phyloP scores from a whole-genome alignment of 2,329 filamentous ascomycete genomes.

The Alternaria postmessia region DNA sequence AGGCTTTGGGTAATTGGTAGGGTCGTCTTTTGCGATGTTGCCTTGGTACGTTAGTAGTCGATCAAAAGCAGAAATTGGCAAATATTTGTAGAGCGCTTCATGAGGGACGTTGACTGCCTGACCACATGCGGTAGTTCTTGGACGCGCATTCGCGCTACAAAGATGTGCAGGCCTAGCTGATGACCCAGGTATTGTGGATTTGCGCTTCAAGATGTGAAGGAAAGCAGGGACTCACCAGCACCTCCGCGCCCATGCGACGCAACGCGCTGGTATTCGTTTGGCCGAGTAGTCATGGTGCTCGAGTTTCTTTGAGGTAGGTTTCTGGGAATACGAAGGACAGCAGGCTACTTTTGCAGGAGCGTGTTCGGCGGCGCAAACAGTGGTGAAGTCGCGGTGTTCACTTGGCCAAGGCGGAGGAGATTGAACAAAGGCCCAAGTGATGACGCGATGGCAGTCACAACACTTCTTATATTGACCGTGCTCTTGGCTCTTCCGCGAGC shows the following conservation, averaged over 20 bases:
- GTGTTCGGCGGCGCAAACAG: background rate
- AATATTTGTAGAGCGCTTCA: background rate
- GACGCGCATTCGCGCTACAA: background rate
- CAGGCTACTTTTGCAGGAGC: background rate
- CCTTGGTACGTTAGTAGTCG: slow-evolving; percentile 41
- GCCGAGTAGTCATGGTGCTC: slow-evolving; percentile 33
- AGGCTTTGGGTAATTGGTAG: slow-evolving; percentile 42
- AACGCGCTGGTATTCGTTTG: slow-evolving; percentile 37
- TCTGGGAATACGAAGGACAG: background rate
- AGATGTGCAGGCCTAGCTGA: background rate
- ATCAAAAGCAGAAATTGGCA: slow-evolving; percentile 2
- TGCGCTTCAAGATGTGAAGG: slow-evolving; percentile 1
- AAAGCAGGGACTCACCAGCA: slow-evolving; percentile 61
- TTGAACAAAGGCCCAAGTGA: slow-evolving; percentile 21
- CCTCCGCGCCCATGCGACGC: slow-evolving; percentile 78
- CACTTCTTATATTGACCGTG: slow-evolving; percentile 20
- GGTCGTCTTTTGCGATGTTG: slow-evolving; percentile 57
- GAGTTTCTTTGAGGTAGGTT: background rate
- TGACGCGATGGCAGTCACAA: slow-evolving; percentile 23
- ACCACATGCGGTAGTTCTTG: background rate
- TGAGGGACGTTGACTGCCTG: background rate
- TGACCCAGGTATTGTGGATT: background rate
- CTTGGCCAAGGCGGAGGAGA: slow-evolving; percentile 16
- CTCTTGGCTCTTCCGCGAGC: slow-evolving; percentile 26
- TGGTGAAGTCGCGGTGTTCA: background rate